phyloP scores from a whole-genome alignment of 495 filamentous ascomycete species.

The Podospora australis region DNA sequence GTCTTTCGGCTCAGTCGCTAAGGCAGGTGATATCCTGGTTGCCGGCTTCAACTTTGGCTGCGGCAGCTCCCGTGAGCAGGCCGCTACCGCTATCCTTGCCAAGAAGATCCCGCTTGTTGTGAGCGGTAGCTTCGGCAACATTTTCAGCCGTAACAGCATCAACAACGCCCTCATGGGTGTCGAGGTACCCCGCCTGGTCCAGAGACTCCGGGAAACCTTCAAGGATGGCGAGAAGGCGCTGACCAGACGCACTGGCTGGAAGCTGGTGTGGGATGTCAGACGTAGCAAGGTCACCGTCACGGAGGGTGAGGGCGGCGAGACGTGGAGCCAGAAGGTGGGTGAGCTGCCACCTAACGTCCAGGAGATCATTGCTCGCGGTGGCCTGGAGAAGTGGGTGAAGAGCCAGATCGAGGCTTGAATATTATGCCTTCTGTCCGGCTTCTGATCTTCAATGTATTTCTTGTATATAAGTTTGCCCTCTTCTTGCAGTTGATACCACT shows the following conservation, averaged over 20 bases:
- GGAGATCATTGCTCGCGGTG: slow-evolving; percentile 76
- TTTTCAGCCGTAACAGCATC: slow-evolving; percentile 82
- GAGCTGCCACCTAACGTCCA: slow-evolving; percentile 86
- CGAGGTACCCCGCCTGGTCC: slow-evolving; percentile 68
- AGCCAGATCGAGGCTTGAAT: slow-evolving; percentile 38
- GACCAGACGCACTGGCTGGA: slow-evolving; percentile 87
- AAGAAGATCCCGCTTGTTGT: slow-evolving; percentile 80
- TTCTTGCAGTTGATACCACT: slow-evolving; percentile 4
- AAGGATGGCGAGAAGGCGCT: slow-evolving; percentile 45
- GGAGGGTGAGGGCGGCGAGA: slow-evolving; percentile 52
- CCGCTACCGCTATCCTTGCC: slow-evolving; percentile 81
- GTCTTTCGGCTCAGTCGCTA: slow-evolving; percentile 53
- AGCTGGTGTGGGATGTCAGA: slow-evolving; percentile 74
- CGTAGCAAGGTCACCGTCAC: slow-evolving; percentile 60
- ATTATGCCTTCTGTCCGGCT: background rate
- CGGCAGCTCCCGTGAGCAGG: slow-evolving; percentile 77
- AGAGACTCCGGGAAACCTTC: slow-evolving; percentile 63
- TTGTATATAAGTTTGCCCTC: background rate
- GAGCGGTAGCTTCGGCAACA: slow-evolving; percentile 81
- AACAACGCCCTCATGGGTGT: slow-evolving; percentile 87
- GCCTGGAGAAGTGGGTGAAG: slow-evolving; percentile 82
- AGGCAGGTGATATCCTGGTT: slow-evolving; percentile 71
- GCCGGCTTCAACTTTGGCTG: slow-evolving; percentile 89
- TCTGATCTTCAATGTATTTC: background rate
- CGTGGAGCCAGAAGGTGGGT: slow-evolving; percentile 76